Conservation (phyloP, 441 rosid species). For the Mallotus japonicus region DNA sequence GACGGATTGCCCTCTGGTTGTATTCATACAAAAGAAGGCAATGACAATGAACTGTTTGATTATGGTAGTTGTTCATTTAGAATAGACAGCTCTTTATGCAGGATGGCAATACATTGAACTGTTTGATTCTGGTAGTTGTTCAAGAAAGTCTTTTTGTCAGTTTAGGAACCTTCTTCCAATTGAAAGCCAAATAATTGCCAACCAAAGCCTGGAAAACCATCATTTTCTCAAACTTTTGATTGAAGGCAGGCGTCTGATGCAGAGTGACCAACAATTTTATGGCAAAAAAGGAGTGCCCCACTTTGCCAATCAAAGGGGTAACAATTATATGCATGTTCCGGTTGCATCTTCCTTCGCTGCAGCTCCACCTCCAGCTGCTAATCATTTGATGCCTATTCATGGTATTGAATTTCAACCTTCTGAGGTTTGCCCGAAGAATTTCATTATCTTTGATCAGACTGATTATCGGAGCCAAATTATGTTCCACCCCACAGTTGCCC, state of each 20-base stretch:
- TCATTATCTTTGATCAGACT: constrained; percentile 70
- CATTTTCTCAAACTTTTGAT: constrained; percentile 21
- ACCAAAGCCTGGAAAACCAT: constrained; percentile 25
- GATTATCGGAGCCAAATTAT: constrained; percentile 63
- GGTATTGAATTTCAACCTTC: constrained; percentile 79
- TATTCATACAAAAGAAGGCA: constrained; percentile 40
- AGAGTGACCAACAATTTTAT: constrained; percentile 41
- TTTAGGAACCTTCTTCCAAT: constrained; percentile 34
- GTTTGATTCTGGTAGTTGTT: constrained; percentile 8
- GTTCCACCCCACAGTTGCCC: constrained; percentile 72
- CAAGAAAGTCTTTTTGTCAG: constrained; percentile 26
- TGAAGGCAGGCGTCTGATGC: constrained; percentile 47
- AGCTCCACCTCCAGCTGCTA: constrained; percentile 50
- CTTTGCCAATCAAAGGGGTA: constrained; percentile 46
- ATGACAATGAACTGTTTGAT: constrained; percentile 36
- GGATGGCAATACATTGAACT: constrained; percentile 41
- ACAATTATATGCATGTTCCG: constrained; percentile 40
- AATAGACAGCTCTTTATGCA: constrained; percentile 38
- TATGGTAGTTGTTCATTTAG: constrained; percentile 38
- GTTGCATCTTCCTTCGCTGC: constrained; percentile 46
- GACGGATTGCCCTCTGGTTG: constrained; percentile 44
- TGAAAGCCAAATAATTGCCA: constrained; percentile 32
- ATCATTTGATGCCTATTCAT: constrained; percentile 41
- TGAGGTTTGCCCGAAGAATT: constrained; percentile 71
- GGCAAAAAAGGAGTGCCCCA: constrained; percentile 34